Percentiles rank a stretch among this genome's conserved stretches.
These are phyloP conservation scores for Mortierella sp. DNA, from an alignment of 371 early-diverging fungal genomes.

Conservation along the genomic window DNA sequence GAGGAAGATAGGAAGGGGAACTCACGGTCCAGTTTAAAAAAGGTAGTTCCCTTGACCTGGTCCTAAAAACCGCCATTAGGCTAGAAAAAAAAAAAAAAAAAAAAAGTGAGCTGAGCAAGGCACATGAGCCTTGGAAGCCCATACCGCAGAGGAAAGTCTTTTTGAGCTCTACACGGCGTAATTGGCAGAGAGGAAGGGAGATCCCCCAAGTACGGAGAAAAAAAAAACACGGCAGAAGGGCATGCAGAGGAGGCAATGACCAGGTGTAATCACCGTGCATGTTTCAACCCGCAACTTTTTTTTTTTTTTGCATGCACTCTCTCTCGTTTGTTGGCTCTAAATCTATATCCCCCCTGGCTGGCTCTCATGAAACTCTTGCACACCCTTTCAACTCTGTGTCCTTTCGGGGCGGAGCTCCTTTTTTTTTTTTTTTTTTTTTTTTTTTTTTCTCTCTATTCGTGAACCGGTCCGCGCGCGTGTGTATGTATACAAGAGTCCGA, in stretches of 20 bases:
- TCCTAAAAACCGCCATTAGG: no score
- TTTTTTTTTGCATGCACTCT: background rate
- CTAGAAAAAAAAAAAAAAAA: background rate
- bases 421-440: background rate
- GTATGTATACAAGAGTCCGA: no score
- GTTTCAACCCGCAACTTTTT: background rate
- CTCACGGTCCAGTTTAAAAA: no score
- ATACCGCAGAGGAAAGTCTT: background rate
- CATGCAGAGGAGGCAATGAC: no score
- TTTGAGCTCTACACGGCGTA: no score
- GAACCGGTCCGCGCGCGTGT: no score
- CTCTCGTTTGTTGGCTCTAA: background rate
- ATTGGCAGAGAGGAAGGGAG: background rate
- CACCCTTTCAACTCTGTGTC: background rate
- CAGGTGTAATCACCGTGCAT: no score
- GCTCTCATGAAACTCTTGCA: background rate
- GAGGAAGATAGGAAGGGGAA: no score
- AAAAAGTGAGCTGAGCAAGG: constrained; percentile 1
- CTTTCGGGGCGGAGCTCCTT: background rate
- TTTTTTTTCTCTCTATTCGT: constrained; percentile 1
- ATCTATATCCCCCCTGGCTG: background rate
- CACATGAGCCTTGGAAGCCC: background rate
- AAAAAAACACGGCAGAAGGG: background rate
- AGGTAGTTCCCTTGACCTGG: no score
- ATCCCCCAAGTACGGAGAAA: background rate